Evolutionary conservation across 345 rosid species (phyloP), one percentile per base, ranked within the genome.

Genomic region (Salix caprea): DNA sequence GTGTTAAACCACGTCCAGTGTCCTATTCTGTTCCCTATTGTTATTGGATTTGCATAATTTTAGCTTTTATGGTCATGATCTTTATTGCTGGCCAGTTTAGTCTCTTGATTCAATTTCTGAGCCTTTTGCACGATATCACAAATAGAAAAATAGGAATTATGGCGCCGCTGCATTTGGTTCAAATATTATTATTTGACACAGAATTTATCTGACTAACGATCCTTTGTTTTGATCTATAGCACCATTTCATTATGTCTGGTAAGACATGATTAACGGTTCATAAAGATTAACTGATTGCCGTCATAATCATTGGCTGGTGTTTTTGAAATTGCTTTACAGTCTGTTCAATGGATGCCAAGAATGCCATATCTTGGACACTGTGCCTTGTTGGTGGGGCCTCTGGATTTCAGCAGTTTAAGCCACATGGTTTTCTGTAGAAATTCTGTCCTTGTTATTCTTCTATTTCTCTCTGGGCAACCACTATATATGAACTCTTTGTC

Each of bases 351-450:
- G 39, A 77, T 77, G 54, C 40, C 68, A 26, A 26, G 37, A 62
- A 56, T 71, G 46, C 14, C 68, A 48, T 65, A 36, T 73, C 65
- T 67, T 23, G 42, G 65, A 26, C 46, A 16, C 32, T 16, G 56
- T 60, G 37, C 76, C 68, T 71, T 56, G 21, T 64, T 52, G 52
- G 54, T 77, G 32, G 76, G 64, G 62, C 48, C 65, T 37, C 76
- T 50, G 15, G 44, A 39, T 54, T 28, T 46, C 26, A 26, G 64
- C 60, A 26, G 77, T 26, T 76, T 62, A 50, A 69, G 34, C 30
- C 44, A 15, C 79, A 60, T 48, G 68, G 23, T 70, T 72, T 78
- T 72, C 76, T 72, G 68, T 72, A 24, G 34, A 72, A 13, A 6
- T 8, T 4, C 42, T 40, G 69, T 58, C 73, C 68, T 64, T 72